phyloP scores from a whole-genome alignment of 805 yeast species.

The Saccharomycopsis selenospora region DNA sequence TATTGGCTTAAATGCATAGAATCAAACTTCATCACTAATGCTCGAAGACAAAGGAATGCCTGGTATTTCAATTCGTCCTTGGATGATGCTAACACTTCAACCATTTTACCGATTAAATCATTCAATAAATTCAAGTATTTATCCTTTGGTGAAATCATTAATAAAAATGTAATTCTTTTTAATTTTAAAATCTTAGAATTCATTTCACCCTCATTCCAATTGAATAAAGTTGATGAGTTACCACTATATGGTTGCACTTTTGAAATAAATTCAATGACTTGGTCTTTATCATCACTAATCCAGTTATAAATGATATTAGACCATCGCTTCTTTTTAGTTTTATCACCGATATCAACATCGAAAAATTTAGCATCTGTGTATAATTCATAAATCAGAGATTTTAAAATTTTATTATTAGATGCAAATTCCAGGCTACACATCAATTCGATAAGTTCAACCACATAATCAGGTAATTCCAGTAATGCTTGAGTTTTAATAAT shows the following conservation, averaged over 20 bases:
- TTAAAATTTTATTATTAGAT: constrained; percentile 44
- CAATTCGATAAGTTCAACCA: constrained; percentile 38
- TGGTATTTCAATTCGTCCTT: constrained; percentile 36
- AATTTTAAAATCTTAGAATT: constrained; percentile 45
- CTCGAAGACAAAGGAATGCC: constrained; percentile 54
- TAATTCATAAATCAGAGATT: constrained; percentile 51
- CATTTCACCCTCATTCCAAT: constrained; percentile 66
- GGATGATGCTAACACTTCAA: constrained; percentile 29
- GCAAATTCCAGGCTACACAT: constrained; percentile 30
- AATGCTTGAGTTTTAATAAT: constrained; percentile 40
- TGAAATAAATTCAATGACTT: constrained; percentile 43
- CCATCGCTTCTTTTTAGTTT: constrained; percentile 37
- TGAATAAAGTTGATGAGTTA: constrained; percentile 55
- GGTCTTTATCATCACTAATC: constrained; percentile 58
- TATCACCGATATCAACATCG: constrained; percentile 26
- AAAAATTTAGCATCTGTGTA: constrained; percentile 58
- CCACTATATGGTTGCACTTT: constrained; percentile 42
- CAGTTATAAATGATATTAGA: constrained; percentile 49
- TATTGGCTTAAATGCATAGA: constrained; percentile 56
- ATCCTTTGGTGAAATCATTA: constrained; percentile 57
- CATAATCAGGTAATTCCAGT: constrained; percentile 34
- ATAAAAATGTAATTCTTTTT: constrained; percentile 55
- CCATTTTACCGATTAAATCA: constrained; percentile 41
- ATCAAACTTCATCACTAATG: constrained; percentile 53
- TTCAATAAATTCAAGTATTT: constrained; percentile 41